Percentiles rank a stretch among this genome's conserved stretches.
These are phyloP conservation scores for Cyberlindnera sargentensis DNA, from an alignment of 805 yeast genomes.

Conservation along the genomic window DNA sequence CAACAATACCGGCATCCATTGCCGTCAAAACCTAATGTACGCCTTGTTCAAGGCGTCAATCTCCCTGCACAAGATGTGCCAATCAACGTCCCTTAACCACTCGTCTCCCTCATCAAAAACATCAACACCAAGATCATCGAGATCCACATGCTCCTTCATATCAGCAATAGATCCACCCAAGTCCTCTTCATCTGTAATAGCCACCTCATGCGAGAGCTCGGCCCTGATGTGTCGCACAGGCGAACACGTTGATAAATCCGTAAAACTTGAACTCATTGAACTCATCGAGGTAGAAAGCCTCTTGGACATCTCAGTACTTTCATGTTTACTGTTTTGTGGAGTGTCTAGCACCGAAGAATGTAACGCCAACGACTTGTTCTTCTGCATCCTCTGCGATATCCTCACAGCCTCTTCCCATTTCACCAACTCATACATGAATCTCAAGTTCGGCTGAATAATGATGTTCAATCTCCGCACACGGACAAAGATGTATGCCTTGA, in stretches of 20 bases:
- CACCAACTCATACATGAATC: slow-evolving; percentile 85
- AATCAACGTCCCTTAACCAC: slow-evolving; percentile 63
- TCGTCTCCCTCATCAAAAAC: slow-evolving; percentile 18
- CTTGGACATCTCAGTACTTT: slow-evolving; percentile 3
- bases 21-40: slow-evolving; percentile 14
- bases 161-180: neutral
- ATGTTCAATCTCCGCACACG: slow-evolving; percentile 85
- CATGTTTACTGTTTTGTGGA: neutral
- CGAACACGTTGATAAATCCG: slow-evolving; percentile 5
- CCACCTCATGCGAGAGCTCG: slow-evolving; percentile 1
- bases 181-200: slow-evolving; percentile 9
- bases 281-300: slow-evolving; percentile 10
- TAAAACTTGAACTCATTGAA: slow-evolving; percentile 8
- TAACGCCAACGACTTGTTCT: too few relatives aligned
- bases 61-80: slow-evolving; percentile 83
- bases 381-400: slow-evolving; percentile 1
- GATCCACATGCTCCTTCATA: slow-evolving; percentile 13
- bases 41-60: slow-evolving; percentile 65
- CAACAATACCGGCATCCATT: neutral
- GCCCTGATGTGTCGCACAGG: neutral
- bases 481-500: slow-evolving; percentile 82
- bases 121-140: slow-evolving; percentile 4
- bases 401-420: slow-evolving; percentile 46
- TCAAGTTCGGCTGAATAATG: slow-evolving; percentile 87
- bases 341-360: neutral